Base-by-base conservation (phyloP, 2,329 filamentous ascomycete genomes). In the Pestalotiopsis sp. region DNA sequence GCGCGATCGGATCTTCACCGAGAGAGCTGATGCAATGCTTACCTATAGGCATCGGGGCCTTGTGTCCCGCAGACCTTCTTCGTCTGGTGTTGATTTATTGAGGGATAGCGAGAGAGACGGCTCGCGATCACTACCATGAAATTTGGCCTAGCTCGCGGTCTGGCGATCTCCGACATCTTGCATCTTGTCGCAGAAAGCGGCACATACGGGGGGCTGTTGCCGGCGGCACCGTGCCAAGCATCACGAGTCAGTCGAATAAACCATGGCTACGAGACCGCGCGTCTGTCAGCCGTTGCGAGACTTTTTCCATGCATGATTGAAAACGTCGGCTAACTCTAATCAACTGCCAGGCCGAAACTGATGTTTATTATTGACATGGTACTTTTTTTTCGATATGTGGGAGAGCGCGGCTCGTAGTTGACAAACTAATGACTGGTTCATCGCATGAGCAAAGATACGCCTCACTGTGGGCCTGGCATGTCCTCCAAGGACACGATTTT, bases 231-330 rank as follows among this genome's bases (percentile, higher is more conserved):
- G 9, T 23, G 45, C 45, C 45, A 52, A 52, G 45, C 20, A 36
- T 59, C 57, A 27, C 59, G 59, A 61, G 59, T 61, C 59, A 61
- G 31, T 14, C 13, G 36, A 61, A 36, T 20, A 41, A n/a, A 61
- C 59, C 20, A 38, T 39, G 25, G 3, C 25, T n/a, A 39, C 12
- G 4, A 61, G 13, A 36, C 27, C 59, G 59, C 59, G 59, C 59
- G 59, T 61, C 31, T 39, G 31, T 39, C 25, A 20, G 36, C 59
- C 59, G 59, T 39, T 61, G 27, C 25, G 25, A 59, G 59, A 61
- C 27, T 20, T 36, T 39, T 61, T 20, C 59, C 25, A 52, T 52
- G 27, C 31, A 38, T 61, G 59, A 61, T 20, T 36, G 59, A 38
- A 39, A 61, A 61, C 59, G 27, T 61, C 31, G 25, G 36, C 38